Conservation (phyloP, 345 rosid species). For the Brassica nigra region DNA sequence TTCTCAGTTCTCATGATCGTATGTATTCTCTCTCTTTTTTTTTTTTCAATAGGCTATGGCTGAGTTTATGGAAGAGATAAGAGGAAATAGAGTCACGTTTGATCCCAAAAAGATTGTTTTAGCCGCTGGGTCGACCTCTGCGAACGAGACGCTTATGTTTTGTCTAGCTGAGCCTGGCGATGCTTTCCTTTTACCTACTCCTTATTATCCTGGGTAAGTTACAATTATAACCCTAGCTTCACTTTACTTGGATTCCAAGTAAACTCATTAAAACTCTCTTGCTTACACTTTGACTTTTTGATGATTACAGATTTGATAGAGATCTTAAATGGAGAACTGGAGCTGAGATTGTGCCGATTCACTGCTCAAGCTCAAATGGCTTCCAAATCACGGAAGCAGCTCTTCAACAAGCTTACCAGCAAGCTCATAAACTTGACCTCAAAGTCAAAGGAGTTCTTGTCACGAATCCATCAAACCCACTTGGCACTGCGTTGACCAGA, state of each 20-base stretch:
- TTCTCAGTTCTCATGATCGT: conserved; percentile 17
- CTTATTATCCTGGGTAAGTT: conserved; percentile 81
- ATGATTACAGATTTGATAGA: conserved; percentile 62
- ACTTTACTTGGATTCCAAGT: conserved; percentile 37
- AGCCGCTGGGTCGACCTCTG: conserved; percentile 84
- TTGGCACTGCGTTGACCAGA: conserved; percentile 68
- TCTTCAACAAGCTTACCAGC: conserved; percentile 67
- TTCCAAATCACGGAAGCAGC: conserved; percentile 62
- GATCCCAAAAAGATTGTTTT: conserved; percentile 62
- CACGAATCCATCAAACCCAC: conserved; percentile 82
- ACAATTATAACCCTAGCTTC: conserved; percentile 15
- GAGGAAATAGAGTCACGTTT: conserved; percentile 70
- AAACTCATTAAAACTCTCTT: neutral
- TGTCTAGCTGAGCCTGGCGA: conserved; percentile 79
- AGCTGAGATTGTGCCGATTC: conserved; percentile 62
- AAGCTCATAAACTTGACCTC: conserved; percentile 57
- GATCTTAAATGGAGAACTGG: conserved; percentile 77
- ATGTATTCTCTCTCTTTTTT: neutral
- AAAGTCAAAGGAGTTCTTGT: conserved; percentile 76
- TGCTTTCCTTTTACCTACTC: conserved; percentile 78
- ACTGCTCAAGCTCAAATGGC: conserved; percentile 58
- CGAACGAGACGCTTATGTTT: conserved; percentile 77
- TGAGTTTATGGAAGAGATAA: conserved; percentile 79
- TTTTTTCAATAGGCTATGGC: conserved; percentile 56
- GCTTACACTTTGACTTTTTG: conserved; percentile 27